Evolutionary conservation across 768 basidiomycete species (phyloP), one percentile per base, ranked within the genome.

Genomic region (Austroboletus eburneus): DNA sequence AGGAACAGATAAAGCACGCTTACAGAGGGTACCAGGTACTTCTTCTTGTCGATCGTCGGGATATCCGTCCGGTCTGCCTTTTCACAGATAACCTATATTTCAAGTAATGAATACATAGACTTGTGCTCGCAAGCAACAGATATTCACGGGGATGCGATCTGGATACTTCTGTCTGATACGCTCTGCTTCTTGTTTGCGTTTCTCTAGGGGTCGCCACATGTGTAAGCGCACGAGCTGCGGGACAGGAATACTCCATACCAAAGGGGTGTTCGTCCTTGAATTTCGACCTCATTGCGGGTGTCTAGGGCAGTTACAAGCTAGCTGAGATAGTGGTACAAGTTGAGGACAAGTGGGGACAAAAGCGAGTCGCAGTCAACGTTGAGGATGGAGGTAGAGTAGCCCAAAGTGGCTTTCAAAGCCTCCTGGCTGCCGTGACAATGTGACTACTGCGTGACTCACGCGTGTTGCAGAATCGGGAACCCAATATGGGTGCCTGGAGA

Each of bases 11-110:
- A 40, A 36, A 21, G 35, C 18, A 40, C 35, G 67, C 87, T 60
- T 61, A 95, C 95, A 45, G 93, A 94, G 36, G 96, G 96, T 9
- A 99, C 96, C 43, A 99, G 78, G 59, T 99, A 99, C 77, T 99
- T 99, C 93, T 99, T 98, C 89, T 99, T 99, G 79, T 99, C 96
- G 66, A 99, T 97, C 23, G 93, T 94, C 1, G 94, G 91, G 67
- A 99, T 98, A 73, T 99, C 96, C 45, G 93, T 94, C 61, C 88
- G 81, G 75, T 98, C 94, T 41, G 92, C 94, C 74, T 96, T 97
- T 80, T 99, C 96, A 72, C 96, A 99, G 71, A 99, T 99, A 47
- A 99, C 95, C 94, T 97, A 57, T 33, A 49, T 46, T 41, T 32
- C 45, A 37, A 39, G 27, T 32, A 32, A 32, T 12, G 12, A 39